Evolutionary conservation across 2,329 filamentous ascomycete species (phyloP).

Genomic region (Cladosporium velox): DNA sequence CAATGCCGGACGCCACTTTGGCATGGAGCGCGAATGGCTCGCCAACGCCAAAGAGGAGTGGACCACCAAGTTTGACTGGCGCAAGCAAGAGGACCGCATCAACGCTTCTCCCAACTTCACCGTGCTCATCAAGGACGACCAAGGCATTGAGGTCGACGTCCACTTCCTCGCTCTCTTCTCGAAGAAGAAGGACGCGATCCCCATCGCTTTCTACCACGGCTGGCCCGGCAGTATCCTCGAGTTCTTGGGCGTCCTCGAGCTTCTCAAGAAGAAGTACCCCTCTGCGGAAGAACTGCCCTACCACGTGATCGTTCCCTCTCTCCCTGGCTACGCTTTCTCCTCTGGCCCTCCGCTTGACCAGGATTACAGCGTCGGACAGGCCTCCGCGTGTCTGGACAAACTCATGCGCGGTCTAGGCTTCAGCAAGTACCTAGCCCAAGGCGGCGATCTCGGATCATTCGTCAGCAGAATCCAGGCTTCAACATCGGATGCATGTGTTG

Average conservation of each 20-base stretch:
- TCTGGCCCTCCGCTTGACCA: slow-evolving; percentile 47
- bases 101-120: slow-evolving; percentile 57
- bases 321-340: slow-evolving; percentile 55
- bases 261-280: slow-evolving; percentile 43
- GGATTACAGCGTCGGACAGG: slow-evolving; percentile 44
- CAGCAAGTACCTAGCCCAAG: slow-evolving; percentile 53
- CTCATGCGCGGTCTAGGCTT: slow-evolving; percentile 57
- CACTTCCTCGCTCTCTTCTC: slow-evolving; percentile 61
- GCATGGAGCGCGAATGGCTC: slow-evolving; percentile 53
- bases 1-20: slow-evolving; percentile 42
- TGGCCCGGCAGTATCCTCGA: slow-evolving; percentile 43
- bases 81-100: slow-evolving; percentile 45
- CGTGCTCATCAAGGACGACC: slow-evolving; percentile 43
- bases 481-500: slow-evolving; percentile 26
- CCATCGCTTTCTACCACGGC: slow-evolving; percentile 40
- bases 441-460: slow-evolving; percentile 55
- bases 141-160: slow-evolving; percentile 43
- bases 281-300: slow-evolving; percentile 54
- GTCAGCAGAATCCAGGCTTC: slow-evolving; percentile 42
- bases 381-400: slow-evolving; percentile 49
- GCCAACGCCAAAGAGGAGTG: slow-evolving; percentile 40
- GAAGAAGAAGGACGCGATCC: slow-evolving; percentile 42
- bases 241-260: slow-evolving; percentile 34
- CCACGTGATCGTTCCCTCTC: slow-evolving; percentile 56
- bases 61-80: slow-evolving; percentile 41